Evolutionary conservation across 495 filamentous ascomycete genomes (phyloP), one percentile per base, ranked within the genome.

Genomic region (Achaetomiella virescens): DNA sequence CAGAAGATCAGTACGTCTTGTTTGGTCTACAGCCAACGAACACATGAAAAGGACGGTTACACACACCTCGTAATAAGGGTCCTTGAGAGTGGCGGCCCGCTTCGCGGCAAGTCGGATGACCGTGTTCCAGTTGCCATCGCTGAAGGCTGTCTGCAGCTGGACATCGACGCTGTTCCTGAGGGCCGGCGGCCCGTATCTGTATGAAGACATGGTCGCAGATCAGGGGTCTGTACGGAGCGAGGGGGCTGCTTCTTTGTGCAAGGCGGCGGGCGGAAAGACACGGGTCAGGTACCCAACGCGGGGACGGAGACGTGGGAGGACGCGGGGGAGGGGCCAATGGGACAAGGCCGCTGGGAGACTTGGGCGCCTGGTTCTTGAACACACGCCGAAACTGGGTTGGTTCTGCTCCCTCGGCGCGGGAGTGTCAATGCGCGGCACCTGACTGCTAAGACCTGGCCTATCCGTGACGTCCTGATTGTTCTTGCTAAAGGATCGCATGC

Each of bases 61-160:
- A 60, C 66, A 52, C 57, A 77, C 74, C 65, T 74, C 65, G 45
- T 73, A 79, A 47, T 78, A 78, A 0, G 68, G 61, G 35, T 79
- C 76, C 12, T 77, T 76, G n/a, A 69, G 63, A 1, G 60, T 47
- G 48, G 67, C 71, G 36, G 66, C 61, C n/a, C 73, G 66, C 42
- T 73, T 71, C 33, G 71, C 67, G 0, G 76, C 76, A 8, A 78
- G 60, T 27, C 69, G 71, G 7, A 72, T 61, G 37, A 70, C 70
- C 1, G 61, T 50, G n/a, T 43, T 45, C 75, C 75, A 79, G 58
- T 75, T 74, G 36, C 70, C 62, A 20, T 76, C 73, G 21, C 55
- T 61, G 38, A 72, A 79, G 22, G 71, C 70, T 7, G 65, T 65
- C 55, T 71, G 64, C 14, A 79, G 61, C 41, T 67, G 65, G 22